Base-by-base conservation (phyloP, 495 filamentous ascomycete genomes). In the Achaetomiella virescens region DNA sequence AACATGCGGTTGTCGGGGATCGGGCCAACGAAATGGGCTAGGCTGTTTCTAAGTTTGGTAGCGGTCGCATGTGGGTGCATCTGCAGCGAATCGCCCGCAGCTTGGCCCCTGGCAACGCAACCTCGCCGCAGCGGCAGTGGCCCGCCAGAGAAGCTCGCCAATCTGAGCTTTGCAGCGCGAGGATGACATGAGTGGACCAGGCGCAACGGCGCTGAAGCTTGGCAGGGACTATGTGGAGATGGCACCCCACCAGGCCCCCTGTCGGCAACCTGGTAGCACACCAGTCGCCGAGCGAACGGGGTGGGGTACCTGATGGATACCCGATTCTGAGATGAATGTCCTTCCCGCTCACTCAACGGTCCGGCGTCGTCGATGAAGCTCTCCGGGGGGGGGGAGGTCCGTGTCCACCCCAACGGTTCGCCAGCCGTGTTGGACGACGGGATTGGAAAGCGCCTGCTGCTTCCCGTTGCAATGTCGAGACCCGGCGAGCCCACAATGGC, bases 61-160 rank as follows among this genome's bases (percentile, higher is more conserved):
- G 36, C 21, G 22, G 53, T 48, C 53, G 53, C 53, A 55, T 31
- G 54, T 37, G 54, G 45, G 54, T 41, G 54, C 45, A 33, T 50
- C 47, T 55, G 50, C 50, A 60, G 47, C 64, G 53, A 67, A 67
- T 67, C 65, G 40, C 55, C 59, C 46, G 60, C 55, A 33, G 55
- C 53, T 50, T 38, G 52, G 35, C 21, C 22, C 51, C 42, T 27
- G 35, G 37, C n/a, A 41, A 20, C 60, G 61, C 55, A 65, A 61
- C 60, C 31, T 20, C 20, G 41, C n/a, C 35, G 37, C 52, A n/a
- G 6, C 29, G 41, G 27, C 46, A 18, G 15, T 33, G 37, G 38
- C 6, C 48, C 48, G 10, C 53, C 38, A 22, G 38, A 12, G n/a
- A 18, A 14, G 20, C 22, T 65, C 65, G 65, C 57, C 43, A 62